Conservation (phyloP, 345 rosid species). For the Gossypium australe region DNA sequence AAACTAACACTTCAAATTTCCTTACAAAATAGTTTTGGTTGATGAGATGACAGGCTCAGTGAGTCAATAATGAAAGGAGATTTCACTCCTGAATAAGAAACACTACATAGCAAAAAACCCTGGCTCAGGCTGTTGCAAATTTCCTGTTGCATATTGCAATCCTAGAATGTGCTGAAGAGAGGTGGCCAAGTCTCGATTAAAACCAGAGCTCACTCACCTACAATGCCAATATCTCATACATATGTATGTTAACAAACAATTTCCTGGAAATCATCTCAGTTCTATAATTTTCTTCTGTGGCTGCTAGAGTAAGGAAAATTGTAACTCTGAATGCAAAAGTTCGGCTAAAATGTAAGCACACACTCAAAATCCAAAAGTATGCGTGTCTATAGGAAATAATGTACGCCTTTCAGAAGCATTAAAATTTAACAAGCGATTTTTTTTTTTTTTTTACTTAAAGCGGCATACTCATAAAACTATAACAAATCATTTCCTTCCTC, state of each 20-base stretch:
- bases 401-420: no score
- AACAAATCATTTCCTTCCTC: background rate
- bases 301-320: background rate
- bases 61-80: background rate
- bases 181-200: background rate
- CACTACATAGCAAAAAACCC: background rate
- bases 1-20: background rate
- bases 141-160: no score
- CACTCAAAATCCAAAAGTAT: no score
- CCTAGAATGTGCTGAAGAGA: no score
- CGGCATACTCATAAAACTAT: background rate
- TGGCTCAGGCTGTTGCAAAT: background rate
- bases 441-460: background rate
- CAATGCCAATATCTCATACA: background rate
- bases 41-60: background rate
- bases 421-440: background rate
- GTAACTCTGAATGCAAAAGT: background rate
- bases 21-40: background rate
- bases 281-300: background rate
- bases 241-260: background rate
- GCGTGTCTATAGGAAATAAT: no score
- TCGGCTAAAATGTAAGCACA: background rate
- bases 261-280: background rate
- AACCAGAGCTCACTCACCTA: background rate
- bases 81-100: background rate